Evolutionary conservation across 2,329 filamentous ascomycete genomes (phyloP).

Genomic region (Fusarium phyllophilum): DNA sequence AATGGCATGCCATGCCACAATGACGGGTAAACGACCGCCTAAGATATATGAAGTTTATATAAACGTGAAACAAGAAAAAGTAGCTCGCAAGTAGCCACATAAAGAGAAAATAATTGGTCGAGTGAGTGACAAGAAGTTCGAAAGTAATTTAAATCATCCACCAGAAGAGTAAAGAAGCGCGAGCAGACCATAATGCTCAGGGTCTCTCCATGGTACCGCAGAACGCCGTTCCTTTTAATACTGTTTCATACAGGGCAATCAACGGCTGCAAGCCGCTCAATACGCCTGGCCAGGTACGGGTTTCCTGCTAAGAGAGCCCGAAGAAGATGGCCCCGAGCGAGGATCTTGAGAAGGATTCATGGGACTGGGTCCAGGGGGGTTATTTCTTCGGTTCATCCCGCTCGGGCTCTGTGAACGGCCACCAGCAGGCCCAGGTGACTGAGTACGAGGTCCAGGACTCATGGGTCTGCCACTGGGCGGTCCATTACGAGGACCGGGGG

Average conservation of each 20-base stretch:
- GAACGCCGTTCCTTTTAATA: constrained; percentile 46
- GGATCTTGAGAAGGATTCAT: constrained; percentile 56
- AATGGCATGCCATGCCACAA: constrained; percentile 30
- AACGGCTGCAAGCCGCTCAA: constrained; percentile 23
- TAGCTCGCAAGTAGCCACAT: constrained; percentile 26
- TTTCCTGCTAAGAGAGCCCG: constrained; percentile 62
- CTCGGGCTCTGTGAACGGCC: constrained; percentile 52
- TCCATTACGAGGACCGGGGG: constrained; percentile 35
- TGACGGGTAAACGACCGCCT: constrained; percentile 27
- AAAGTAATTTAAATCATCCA: constrained; percentile 40
- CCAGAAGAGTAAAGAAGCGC: constrained; percentile 37
- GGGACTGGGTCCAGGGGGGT: constrained; percentile 57
- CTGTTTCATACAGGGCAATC: constrained; percentile 34
- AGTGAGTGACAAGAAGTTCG: constrained; percentile 42
- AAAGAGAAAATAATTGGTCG: constrained; percentile 25
- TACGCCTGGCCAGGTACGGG: constrained; percentile 67
- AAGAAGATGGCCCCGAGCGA: constrained; percentile 50
- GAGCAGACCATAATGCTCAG: constrained; percentile 39
- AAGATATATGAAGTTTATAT: constrained; percentile 41
- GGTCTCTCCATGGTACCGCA: constrained; percentile 40
- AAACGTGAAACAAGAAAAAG: constrained; percentile 35
- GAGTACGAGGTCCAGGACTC: constrained; percentile 55
- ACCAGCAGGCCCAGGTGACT: constrained; percentile 57
- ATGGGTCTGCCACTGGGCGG: constrained; percentile 50
- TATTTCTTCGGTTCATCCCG: constrained; percentile 54